These are phyloP conservation scores for Cryptosporidium felis DNA, from an alignment of 169 alveolate genomes.

Conservation along the genomic window DNA sequence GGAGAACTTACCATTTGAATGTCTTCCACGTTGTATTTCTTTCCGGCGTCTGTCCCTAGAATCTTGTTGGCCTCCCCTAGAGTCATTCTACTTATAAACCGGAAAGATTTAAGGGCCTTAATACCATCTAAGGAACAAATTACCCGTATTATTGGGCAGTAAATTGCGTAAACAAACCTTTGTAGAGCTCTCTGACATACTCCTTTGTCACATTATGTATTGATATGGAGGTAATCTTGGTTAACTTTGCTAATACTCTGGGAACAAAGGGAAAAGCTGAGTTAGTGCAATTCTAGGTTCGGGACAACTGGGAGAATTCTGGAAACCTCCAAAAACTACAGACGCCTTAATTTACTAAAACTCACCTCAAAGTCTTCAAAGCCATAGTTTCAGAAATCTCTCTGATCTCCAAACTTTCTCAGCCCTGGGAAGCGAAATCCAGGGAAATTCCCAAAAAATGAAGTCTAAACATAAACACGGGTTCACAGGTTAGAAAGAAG, in stretches of 20 bases:
- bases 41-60: background rate
- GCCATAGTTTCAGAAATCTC: background rate
- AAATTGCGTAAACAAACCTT: background rate
- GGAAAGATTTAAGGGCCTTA: background rate
- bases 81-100: slow-evolving; percentile 43
- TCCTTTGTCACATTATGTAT: slow-evolving; percentile 2
- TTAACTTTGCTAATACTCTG: slow-evolving; percentile 30
- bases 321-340: no score
- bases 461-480: no score
- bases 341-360: no score
- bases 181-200: background rate
- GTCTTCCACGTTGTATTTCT: background rate
- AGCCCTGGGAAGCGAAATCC: no score
- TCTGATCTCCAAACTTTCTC: no score
- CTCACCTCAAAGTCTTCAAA: background rate
- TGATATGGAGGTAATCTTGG: slow-evolving; percentile 2
- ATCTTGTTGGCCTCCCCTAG: slow-evolving; percentile 52
- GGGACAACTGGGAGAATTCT: no score
- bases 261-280: no score
- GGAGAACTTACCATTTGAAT: slow-evolving; percentile 52
- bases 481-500: no score
- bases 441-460: no score
- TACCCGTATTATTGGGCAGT: no score
- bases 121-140: slow-evolving; percentile 2
- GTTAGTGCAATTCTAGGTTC: no score